phyloP scores from a whole-genome alignment of 805 yeast species.

The Saccharomycopsis olivae region DNA sequence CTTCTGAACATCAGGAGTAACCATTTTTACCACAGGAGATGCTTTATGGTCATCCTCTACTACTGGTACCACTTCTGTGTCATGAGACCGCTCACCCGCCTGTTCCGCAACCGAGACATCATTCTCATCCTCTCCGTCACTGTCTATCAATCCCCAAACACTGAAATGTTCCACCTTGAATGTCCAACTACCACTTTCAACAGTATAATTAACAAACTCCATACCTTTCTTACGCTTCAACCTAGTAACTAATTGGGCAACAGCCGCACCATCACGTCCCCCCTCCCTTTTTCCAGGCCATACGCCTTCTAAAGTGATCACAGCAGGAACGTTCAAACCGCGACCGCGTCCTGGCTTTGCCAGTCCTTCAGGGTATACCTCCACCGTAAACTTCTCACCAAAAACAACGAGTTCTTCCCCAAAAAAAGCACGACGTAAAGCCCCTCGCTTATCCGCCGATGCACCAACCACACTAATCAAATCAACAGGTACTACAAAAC shows the following conservation, averaged over 20 bases:
- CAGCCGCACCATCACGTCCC: neutral
- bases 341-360: constrained; percentile 51
- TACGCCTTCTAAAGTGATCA: constrained; percentile 52
- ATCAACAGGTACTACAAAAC: constrained; percentile 61
- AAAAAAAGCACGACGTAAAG: constrained; percentile 21
- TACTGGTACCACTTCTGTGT: neutral
- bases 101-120: too few species aligned
- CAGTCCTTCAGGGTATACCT: constrained; percentile 49
- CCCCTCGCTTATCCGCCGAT: constrained; percentile 25
- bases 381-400: constrained; percentile 30
- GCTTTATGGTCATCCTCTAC: neutral
- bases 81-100: too few species aligned
- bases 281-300: constrained; percentile 31
- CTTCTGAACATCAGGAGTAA: too few species aligned
- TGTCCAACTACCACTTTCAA: constrained; percentile 63
- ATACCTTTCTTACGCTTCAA: constrained; percentile 53
- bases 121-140: constrained; percentile 45
- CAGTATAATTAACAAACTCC: constrained; percentile 73
- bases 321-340: constrained; percentile 72
- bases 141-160: constrained; percentile 82
- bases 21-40: too few species aligned
- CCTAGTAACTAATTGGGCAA: constrained; percentile 37
- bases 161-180: constrained; percentile 87
- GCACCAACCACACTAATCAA: constrained; percentile 43
- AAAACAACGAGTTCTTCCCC: constrained; percentile 9